A percentile compares a stretch with the other conserved stretches of the same genome.
Conservation (phyloP, 148 eudicot genomes). For the Pharnaceum exiguum region DNA sequence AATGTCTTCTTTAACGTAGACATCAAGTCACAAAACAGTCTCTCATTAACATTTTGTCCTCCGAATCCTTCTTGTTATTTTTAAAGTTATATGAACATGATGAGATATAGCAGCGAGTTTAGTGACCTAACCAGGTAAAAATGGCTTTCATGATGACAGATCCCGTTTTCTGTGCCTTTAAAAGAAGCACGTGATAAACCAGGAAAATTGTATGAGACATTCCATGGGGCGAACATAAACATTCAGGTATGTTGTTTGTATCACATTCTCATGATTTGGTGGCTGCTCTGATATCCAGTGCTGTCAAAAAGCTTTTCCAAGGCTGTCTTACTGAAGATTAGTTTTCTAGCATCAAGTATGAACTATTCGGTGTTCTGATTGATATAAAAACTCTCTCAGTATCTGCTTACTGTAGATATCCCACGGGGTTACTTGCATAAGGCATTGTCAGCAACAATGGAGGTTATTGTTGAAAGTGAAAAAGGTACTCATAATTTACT, state of each 20-base stretch:
- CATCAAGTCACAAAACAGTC: background rate
- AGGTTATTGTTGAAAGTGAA: constrained; percentile 66
- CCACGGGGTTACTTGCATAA: constrained; percentile 69
- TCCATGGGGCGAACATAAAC: constrained; percentile 70
- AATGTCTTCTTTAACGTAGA: no score
- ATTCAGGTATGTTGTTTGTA: constrained; percentile 45
- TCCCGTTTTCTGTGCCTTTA: constrained; percentile 59
- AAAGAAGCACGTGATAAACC: constrained; percentile 38
- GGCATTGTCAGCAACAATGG: constrained; percentile 59
- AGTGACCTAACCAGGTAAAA: background rate
- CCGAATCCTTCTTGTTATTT: background rate
- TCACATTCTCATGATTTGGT: background rate
- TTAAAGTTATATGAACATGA: background rate
- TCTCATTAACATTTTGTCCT: background rate
- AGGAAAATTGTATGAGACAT: constrained; percentile 63
- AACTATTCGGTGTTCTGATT: constrained; percentile 1
- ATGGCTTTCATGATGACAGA: constrained; percentile 28
- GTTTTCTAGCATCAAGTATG: background rate
- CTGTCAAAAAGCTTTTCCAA: background rate
- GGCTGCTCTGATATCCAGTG: background rate
- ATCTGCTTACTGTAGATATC: constrained; percentile 59
- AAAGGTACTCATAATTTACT: constrained; percentile 28
- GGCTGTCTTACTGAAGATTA: background rate
- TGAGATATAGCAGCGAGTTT: background rate
- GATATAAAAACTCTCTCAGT: constrained; percentile 32